These are phyloP conservation scores for Populus hybrid DNA, from an alignment of 441 rosid genomes.

Conservation along the genomic window DNA sequence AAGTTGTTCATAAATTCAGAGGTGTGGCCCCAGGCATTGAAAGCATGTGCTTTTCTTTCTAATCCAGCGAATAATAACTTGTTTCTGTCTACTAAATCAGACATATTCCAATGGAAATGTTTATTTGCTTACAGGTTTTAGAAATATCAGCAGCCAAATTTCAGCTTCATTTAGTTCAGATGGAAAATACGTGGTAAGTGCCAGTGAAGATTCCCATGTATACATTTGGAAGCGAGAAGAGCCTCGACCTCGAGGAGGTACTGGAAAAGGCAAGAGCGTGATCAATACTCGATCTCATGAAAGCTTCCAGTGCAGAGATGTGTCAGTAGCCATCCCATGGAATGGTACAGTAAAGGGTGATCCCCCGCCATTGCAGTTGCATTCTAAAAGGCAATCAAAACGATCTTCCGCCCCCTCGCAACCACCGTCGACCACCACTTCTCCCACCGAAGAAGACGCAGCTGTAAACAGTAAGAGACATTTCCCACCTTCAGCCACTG, in stretches of 20 bases:
- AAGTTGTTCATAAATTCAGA: slow-evolving; percentile 62
- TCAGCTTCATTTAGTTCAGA: slow-evolving; percentile 75
- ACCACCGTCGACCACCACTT: slow-evolving; percentile 28
- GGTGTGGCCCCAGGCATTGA: slow-evolving; percentile 37
- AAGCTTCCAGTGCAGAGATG: slow-evolving; percentile 70
- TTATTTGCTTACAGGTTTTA: slow-evolving; percentile 50
- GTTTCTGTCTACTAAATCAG: not conserved
- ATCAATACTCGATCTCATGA: slow-evolving; percentile 51
- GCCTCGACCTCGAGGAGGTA: slow-evolving; percentile 22
- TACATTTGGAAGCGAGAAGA: slow-evolving; percentile 66
- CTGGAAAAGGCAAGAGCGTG: slow-evolving; percentile 40
- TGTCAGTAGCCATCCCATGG: slow-evolving; percentile 86
- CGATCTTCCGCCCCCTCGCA: slow-evolving; percentile 29
- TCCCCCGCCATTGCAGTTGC: slow-evolving; percentile 47
- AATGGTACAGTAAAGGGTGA: slow-evolving; percentile 66
- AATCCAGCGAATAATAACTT: not conserved
- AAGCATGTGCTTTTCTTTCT: not conserved
- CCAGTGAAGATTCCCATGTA: slow-evolving; percentile 89
- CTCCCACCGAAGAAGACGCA: slow-evolving; percentile 58
- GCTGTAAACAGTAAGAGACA: not conserved
- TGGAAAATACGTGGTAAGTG: slow-evolving; percentile 62
- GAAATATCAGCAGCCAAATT: slow-evolving; percentile 79
- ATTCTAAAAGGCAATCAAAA: slow-evolving; percentile 55
- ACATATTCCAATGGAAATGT: not conserved
- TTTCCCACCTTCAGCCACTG: slow-evolving; percentile 21